Percentiles rank a stretch among this genome's conserved stretches.
Evolutionary conservation across 2,329 filamentous ascomycete species (phyloP).

Genomic region (Graphiopsis chlorocephala): DNA sequence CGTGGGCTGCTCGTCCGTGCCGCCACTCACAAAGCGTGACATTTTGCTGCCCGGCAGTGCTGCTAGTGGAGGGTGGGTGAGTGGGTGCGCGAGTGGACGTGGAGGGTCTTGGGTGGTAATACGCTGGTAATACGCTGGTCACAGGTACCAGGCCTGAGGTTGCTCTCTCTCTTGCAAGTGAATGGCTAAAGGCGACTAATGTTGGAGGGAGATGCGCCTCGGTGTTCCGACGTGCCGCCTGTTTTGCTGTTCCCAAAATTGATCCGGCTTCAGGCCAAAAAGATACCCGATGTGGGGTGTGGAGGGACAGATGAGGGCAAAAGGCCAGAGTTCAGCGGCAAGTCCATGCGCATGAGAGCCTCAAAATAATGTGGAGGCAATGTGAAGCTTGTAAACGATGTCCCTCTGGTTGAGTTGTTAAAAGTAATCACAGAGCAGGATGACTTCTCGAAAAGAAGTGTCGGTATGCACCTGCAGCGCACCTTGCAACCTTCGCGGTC

Average conservation of each 20-base stretch:
- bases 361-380: constrained; percentile 1
- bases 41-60: constrained; percentile 33
- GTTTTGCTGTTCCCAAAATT: not conserved
- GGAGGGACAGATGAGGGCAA: not conserved
- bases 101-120: not conserved
- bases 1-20: constrained; percentile 44
- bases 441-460: not conserved
- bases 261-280: not conserved
- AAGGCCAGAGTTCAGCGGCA: not conserved
- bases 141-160: not conserved
- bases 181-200: constrained; percentile 1
- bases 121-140: not conserved
- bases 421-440: not conserved
- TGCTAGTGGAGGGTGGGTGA: not conserved
- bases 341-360: not conserved
- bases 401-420: not conserved
- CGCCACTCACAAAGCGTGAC: constrained; percentile 54
- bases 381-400: not conserved
- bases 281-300: constrained; percentile 6
- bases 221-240: constrained; percentile 8
- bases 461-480: not conserved
- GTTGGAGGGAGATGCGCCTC: not conserved
- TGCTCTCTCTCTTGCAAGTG: too few relatives aligned
- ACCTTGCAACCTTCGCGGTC: not conserved
- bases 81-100: not conserved